Base-by-base conservation (phyloP, 2,329 filamentous ascomycete genomes). In the Plectosphaerella plurivora region DNA sequence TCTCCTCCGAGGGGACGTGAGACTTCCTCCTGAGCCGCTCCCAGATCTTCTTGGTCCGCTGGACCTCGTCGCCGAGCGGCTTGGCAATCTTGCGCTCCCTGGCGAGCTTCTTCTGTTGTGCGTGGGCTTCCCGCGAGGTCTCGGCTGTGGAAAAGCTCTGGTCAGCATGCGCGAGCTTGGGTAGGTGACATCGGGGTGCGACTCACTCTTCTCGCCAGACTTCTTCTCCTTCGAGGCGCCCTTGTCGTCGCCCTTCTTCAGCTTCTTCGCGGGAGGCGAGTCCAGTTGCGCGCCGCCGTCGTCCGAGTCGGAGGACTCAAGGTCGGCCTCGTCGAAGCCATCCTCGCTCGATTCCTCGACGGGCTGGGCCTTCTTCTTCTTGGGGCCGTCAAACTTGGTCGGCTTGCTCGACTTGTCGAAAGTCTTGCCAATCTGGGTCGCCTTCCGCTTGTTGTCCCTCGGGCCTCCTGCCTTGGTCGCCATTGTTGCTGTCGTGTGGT, bases 31-130 rank as follows among this genome's bases (percentile, higher is more conserved):
- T 87, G 65, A 99, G 74, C 56, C 89, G 84, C 75, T 99, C 94
- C 95, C 94, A 99, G 50, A 99, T 82, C 75, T 97, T 96, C 79
- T 99, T 99, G 51, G 90, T 89, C 56, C 91, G 86, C 57, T 87
- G 83, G 59, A 97, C 86, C 64, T 89, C 84, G 68, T 97, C 92
- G 65, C 93, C 91, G 60, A 97, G 86, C 22, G 94, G 94, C 73
- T 97, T 97, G 44, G 89, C 87, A 37, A 89, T 87, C 77, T 92
- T 97, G 61, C 95, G 89, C 68, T 97, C 93, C 64, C 86, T 87
- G 22, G 85, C 87, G 49, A 97, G 77, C 57, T 87, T 87, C 71
- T 93, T 96, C 73, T 99, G 94, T 71, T 96, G 96, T 48, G 86
- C 85, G 69, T 97, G 94, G 20, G 91, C 86, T 77, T 99, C 94